These are phyloP conservation scores for Aureobasidium leucospermi DNA, from an alignment of 2,329 filamentous ascomycete genomes.

Conservation along the genomic window DNA sequence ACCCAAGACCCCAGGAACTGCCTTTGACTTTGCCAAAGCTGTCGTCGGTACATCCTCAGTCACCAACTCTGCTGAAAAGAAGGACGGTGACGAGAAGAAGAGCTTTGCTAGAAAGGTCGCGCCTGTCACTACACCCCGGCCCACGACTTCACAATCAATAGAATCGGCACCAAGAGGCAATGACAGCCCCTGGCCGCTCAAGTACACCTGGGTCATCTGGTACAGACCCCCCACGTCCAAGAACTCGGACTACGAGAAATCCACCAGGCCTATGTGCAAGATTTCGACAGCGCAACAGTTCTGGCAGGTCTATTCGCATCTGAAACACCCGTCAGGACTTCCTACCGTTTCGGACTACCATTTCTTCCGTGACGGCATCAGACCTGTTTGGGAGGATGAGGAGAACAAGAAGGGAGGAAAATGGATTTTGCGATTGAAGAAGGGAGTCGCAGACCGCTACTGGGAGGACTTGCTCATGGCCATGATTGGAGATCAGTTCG, in stretches of 20 bases:
- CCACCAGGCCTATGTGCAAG: slow-evolving; percentile 75
- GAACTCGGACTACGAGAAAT: slow-evolving; percentile 97
- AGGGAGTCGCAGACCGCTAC: slow-evolving; percentile 91
- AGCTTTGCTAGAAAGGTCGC: slow-evolving; percentile 15
- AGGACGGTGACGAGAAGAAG: slow-evolving; percentile 42
- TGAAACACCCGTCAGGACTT: slow-evolving; percentile 80
- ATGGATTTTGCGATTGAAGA: slow-evolving; percentile 95
- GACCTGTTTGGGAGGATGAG: slow-evolving; percentile 97
- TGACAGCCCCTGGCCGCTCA: slow-evolving; percentile 49
- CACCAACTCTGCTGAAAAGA: slow-evolving; percentile 56
- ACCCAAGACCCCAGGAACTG: slow-evolving; percentile 74
- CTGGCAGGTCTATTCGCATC: slow-evolving; percentile 78
- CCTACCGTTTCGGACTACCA: slow-evolving; percentile 96
- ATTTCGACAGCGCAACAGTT: slow-evolving; percentile 84
- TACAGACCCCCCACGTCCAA: slow-evolving; percentile 95
- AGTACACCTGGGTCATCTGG: slow-evolving; percentile 92
- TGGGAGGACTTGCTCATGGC: slow-evolving; percentile 93
- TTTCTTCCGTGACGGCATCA: slow-evolving; percentile 92
- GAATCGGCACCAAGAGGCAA: slow-evolving; percentile 30
- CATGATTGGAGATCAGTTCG: slow-evolving; percentile 89
- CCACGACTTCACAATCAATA: slow-evolving; percentile 17
- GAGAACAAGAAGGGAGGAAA: slow-evolving; percentile 95
- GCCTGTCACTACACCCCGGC: slow-evolving; percentile 11
- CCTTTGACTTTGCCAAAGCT: slow-evolving; percentile 67
- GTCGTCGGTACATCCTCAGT: slow-evolving; percentile 34